phyloP scores from a whole-genome alignment of 176 grass and related monocot species.

The Cenchrus americanus region DNA sequence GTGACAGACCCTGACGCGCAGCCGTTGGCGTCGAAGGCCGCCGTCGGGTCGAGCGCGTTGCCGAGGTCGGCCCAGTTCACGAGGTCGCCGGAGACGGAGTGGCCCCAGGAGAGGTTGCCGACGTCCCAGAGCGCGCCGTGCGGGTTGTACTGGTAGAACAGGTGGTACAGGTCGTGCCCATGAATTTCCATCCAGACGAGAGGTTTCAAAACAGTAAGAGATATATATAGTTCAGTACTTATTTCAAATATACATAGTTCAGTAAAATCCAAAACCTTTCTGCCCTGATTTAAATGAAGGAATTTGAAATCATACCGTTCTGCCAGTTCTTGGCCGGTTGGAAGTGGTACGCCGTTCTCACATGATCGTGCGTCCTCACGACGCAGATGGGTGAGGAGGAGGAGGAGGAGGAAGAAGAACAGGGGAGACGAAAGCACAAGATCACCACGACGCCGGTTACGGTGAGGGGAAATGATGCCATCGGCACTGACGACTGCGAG shows the following conservation, averaged over 20 bases:
- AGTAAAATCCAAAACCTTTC: not conserved
- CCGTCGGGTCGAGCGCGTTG: constrained; percentile 39
- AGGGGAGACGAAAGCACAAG: not conserved
- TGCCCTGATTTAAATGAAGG: not conserved
- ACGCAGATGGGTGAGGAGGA: not conserved
- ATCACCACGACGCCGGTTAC: not conserved
- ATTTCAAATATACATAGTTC: not conserved
- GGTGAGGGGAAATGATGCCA: not conserved
- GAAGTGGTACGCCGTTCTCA: constrained; percentile 83
- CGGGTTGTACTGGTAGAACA: constrained; percentile 88
- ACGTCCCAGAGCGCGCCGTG: constrained; percentile 50
- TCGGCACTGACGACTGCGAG: not conserved
- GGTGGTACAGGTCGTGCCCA: constrained; percentile 44
- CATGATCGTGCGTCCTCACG: not conserved
- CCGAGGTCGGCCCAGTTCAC: constrained; percentile 57
- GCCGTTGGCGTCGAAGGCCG: constrained; percentile 56
- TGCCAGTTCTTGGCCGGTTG: constrained; percentile 81
- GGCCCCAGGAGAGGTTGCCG: constrained; percentile 72
- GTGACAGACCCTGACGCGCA: constrained; percentile 53
- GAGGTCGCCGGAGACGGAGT: constrained; percentile 77
- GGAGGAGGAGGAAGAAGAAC: not conserved
- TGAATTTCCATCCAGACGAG: not conserved
- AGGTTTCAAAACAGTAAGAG: not conserved
- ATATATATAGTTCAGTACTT: too few relatives aligned
- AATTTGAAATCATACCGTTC: constrained; percentile 48